Percentiles rank a stretch among this genome's conserved stretches.
phyloP scores from a whole-genome alignment of 2,329 filamentous ascomycete genomes.

The Arachnomyces sp. region DNA sequence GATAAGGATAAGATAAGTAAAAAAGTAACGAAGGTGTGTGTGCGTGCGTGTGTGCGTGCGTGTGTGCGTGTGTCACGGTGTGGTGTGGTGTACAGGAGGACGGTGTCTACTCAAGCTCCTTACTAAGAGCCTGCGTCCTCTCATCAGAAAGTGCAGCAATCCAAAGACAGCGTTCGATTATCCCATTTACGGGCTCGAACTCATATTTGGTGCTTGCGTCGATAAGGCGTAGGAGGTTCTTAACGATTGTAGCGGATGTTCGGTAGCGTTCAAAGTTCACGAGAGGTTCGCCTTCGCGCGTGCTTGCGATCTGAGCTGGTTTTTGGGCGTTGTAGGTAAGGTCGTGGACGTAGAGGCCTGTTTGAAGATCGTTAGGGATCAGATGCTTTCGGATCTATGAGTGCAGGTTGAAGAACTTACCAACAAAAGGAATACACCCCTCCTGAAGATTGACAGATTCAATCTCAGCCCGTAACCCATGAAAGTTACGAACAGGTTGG shows the following conservation, averaged over 20 bases:
- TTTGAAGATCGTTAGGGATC: conserved; percentile 2
- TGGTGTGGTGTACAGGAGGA: too few relatives aligned
- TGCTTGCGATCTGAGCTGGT: conserved; percentile 47
- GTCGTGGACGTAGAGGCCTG: conserved; percentile 57
- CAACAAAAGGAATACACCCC: conserved; percentile 59
- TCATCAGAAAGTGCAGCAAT: conserved; percentile 52
- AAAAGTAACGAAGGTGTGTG: conserved; percentile 6
- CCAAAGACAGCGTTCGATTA: conserved; percentile 57
- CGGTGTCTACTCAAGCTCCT: conserved; percentile 30
- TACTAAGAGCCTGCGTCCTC: conserved; percentile 44
- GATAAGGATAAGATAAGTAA: conserved; percentile 9
- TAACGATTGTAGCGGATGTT: conserved; percentile 56
- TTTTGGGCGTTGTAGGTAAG: conserved; percentile 61
- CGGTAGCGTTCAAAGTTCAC: conserved; percentile 61
- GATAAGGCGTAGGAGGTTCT: conserved; percentile 53
- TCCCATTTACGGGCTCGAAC: conserved; percentile 49
- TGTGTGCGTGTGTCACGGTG: too few relatives aligned
- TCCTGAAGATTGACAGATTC: conserved; percentile 50
- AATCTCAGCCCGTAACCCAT: conserved; percentile 56
- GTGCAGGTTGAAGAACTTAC: conserved; percentile 26
- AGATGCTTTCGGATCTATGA: neutral
- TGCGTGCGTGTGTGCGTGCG: too few relatives aligned
- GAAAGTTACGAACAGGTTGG: conserved; percentile 55
- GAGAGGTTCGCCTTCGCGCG: conserved; percentile 43
- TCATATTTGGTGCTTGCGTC: conserved; percentile 56